phyloP scores from a whole-genome alignment of 2,329 filamentous ascomycete genomes.

The Phyllosticta ampelicida region DNA sequence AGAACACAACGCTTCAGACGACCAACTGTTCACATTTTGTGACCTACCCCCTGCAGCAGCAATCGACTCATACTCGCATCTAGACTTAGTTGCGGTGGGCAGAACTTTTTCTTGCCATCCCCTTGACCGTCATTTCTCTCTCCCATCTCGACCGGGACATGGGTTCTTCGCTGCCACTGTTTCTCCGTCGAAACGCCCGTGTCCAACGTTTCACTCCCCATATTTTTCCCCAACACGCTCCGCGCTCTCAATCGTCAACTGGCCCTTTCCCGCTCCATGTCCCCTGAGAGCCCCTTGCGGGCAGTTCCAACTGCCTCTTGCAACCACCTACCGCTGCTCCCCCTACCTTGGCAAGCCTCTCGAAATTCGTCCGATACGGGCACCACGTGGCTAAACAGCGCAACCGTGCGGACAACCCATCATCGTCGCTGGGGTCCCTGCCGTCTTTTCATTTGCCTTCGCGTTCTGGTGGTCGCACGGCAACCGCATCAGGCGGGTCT shows the following conservation, averaged over 20 bases:
- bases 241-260: background rate
- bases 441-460: background rate
- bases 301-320: background rate
- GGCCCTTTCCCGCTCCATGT: background rate
- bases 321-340: background rate
- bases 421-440: background rate
- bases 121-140: background rate
- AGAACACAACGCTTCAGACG: too few species aligned
- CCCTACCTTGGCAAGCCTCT: background rate
- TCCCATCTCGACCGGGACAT: background rate
- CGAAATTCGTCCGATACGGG: background rate
- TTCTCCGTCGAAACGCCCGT: background rate
- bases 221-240: background rate
- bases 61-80: background rate
- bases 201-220: background rate
- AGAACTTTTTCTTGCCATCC: background rate
- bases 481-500: background rate
- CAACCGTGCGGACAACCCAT: background rate
- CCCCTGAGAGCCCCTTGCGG: background rate
- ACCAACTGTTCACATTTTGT: too few species aligned
- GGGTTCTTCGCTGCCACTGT: background rate
- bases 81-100: background rate
- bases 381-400: background rate
- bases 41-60: too few species aligned
- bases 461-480: background rate